Conservation (phyloP, 2,329 filamentous ascomycete genomes). For the Verticillium longisporum region DNA sequence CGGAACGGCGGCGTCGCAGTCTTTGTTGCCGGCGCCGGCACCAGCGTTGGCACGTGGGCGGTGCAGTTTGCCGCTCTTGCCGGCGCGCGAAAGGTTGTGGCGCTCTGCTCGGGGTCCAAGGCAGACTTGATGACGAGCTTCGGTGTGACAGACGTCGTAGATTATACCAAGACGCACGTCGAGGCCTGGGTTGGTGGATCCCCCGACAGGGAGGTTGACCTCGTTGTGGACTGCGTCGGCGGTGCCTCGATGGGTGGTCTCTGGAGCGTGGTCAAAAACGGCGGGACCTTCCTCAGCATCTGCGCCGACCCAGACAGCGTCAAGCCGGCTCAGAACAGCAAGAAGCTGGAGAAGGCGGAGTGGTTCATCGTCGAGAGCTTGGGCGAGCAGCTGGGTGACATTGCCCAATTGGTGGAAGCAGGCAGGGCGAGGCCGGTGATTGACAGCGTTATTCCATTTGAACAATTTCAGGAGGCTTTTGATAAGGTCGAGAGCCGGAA, state of each 20-base stretch:
- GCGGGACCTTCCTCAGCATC: conserved; percentile 26
- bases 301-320: conserved; percentile 18
- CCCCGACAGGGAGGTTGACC: conserved; percentile 19
- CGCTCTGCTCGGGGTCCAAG: conserved; percentile 21
- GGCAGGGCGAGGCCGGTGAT: conserved; percentile 23
- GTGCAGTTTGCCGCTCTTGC: conserved; percentile 28
- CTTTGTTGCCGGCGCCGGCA: conserved; percentile 30
- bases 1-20: conserved; percentile 22
- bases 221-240: conserved; percentile 30
- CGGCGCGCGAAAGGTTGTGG: conserved; percentile 27
- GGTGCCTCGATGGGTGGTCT: conserved; percentile 21
- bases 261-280: conserved; percentile 26
- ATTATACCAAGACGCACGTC: conserved; percentile 54
- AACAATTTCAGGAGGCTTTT: conserved; percentile 29
- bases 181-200: conserved; percentile 33
- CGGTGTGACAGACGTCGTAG: conserved; percentile 60
- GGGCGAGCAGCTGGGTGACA: conserved; percentile 25
- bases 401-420: conserved; percentile 24
- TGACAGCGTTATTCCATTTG: conserved; percentile 32
- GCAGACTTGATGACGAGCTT: conserved; percentile 19
- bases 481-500: conserved; percentile 25
- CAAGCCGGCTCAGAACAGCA: conserved; percentile 20
- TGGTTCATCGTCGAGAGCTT: conserved; percentile 31
- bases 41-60: conserved; percentile 31
- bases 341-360: conserved; percentile 19